A percentile compares a stretch with the other conserved stretches of the same genome.
Evolutionary conservation across 2,329 filamentous ascomycete genomes (phyloP).

Genomic region (Metarhizium guizhouense): DNA sequence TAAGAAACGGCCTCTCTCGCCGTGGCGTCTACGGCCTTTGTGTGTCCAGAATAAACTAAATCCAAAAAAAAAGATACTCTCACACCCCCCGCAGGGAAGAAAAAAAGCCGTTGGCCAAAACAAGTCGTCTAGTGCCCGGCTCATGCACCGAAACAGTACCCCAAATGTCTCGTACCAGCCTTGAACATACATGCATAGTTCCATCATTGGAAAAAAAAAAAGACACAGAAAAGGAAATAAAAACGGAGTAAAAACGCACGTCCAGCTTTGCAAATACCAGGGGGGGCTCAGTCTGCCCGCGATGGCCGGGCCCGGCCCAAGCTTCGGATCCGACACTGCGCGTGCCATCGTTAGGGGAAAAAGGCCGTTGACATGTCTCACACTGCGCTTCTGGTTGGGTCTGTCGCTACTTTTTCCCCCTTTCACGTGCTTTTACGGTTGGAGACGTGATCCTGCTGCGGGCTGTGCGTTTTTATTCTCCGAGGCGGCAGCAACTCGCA

Average conservation of each 20-base stretch:
- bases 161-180: neutral
- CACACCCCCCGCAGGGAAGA: too few species aligned
- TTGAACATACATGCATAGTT: neutral
- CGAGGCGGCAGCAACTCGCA: too few species aligned
- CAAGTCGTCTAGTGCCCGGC: too few species aligned
- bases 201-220: too few species aligned
- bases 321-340: neutral
- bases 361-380: neutral
- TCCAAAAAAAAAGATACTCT: too few species aligned
- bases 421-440: neutral
- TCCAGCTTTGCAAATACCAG: neutral
- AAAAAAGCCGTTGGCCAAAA: neutral
- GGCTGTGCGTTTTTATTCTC: neutral
- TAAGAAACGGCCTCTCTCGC: neutral
- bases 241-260: neutral
- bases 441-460: neutral
- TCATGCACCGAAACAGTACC: too few species aligned
- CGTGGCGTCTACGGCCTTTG: neutral
- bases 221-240: too few species aligned
- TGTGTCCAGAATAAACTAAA: neutral
- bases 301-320: neutral
- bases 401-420: too few species aligned
- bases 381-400: neutral
- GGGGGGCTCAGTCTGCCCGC: too few species aligned
- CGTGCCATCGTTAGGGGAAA: neutral